phyloP scores from a whole-genome alignment of 148 eudicot species.

The Bassia scoparia region DNA sequence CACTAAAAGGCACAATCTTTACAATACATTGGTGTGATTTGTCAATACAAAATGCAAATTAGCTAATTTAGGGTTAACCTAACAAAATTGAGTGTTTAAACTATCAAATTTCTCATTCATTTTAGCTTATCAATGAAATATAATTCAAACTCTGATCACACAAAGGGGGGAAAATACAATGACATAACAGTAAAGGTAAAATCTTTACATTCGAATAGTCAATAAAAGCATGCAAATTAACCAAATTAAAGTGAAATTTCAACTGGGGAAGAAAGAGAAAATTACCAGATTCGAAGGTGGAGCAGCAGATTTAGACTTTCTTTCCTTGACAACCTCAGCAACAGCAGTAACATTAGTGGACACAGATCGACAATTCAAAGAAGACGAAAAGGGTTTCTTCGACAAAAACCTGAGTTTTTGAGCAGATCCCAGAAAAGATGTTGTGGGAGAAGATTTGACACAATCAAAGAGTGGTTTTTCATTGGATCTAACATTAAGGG shows the following conservation, averaged over 20 bases:
- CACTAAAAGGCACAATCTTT: not conserved
- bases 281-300: conserved; percentile 57
- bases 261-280: not conserved
- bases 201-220: not conserved
- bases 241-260: not conserved
- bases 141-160: not conserved
- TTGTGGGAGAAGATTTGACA: conserved; percentile 18
- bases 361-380: conserved; percentile 29
- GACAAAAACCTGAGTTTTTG: conserved; percentile 27
- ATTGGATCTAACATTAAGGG: conserved; percentile 43
- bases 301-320: conserved; percentile 36
- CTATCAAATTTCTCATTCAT: too few species aligned
- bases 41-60: not conserved
- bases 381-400: conserved; percentile 16
- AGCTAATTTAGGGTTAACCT: not conserved
- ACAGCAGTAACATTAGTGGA: conserved; percentile 38
- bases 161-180: not conserved
- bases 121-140: too few species aligned
- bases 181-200: not conserved
- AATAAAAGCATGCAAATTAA: not conserved
- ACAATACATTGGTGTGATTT: not conserved
- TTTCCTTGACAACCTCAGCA: conserved; percentile 61
- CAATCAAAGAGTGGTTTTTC: conserved; percentile 36
- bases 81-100: too few species aligned
- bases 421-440: conserved; percentile 44